Conservation (phyloP, 345 rosid genomes). For the Linum tenue region DNA sequence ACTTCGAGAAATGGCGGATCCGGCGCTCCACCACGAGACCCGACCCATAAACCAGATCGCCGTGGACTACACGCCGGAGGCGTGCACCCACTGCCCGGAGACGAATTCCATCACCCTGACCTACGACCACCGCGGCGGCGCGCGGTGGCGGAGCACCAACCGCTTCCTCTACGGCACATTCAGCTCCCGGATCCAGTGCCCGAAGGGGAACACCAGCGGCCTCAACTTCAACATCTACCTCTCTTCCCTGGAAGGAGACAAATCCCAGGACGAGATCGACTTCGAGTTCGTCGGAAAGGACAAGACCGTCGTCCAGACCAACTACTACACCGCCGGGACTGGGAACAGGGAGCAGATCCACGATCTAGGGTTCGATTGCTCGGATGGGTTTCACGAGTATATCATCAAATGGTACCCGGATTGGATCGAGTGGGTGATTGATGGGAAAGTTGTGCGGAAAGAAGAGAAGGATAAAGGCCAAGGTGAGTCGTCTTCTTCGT, state of each 20-base stretch:
- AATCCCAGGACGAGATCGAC: conserved; percentile 60
- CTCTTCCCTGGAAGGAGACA: conserved; percentile 56
- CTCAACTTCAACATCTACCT: conserved; percentile 59
- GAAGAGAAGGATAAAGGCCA: conserved; percentile 32
- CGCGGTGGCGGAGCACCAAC: conserved; percentile 53
- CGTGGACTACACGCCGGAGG: conserved; percentile 55
- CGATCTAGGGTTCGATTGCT: conserved; percentile 43
- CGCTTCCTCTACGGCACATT: conserved; percentile 55
- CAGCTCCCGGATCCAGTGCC: conserved; percentile 42
- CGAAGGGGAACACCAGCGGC: conserved; percentile 51
- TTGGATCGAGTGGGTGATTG: conserved; percentile 43
- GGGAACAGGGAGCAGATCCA: conserved; percentile 43
- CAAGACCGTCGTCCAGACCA: conserved; percentile 39
- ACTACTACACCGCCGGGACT: conserved; percentile 40
- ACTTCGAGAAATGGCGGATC: conserved; percentile 38
- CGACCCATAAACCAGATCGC: conserved; percentile 44
- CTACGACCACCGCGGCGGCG: conserved; percentile 49
- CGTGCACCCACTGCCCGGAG: conserved; percentile 39
- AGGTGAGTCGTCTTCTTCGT: conserved; percentile 7
- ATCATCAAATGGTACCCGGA: conserved; percentile 42
- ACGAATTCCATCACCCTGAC: conserved; percentile 43
- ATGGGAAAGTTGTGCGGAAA: conserved; percentile 43
- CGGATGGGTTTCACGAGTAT: conserved; percentile 49
- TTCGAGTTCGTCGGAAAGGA: conserved; percentile 60
- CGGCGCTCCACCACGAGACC: conserved; percentile 29